Conservation (phyloP, 108 stramenopile species). For the Parietichytrium sp. region DNA sequence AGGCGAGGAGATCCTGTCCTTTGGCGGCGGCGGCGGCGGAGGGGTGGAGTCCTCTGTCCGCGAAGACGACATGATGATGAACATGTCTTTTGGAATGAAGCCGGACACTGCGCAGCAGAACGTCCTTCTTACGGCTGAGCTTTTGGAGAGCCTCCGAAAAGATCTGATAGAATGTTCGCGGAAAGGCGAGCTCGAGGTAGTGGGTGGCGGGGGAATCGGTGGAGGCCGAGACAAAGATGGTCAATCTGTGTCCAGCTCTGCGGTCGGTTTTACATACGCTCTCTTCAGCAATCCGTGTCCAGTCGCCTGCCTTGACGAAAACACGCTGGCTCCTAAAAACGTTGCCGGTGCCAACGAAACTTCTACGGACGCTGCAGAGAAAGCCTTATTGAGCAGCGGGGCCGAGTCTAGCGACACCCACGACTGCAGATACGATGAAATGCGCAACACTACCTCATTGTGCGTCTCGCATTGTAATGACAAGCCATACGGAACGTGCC, state of each 20-base stretch:
- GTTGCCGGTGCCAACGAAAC: neutral
- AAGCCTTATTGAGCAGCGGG: no score
- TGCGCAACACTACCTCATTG: neutral
- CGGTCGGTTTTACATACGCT: neutral
- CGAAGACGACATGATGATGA: neutral
- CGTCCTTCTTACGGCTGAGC: neutral
- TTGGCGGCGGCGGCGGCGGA: constrained; percentile 3
- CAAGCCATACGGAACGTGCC: neutral
- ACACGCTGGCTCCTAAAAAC: neutral
- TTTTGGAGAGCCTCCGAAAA: neutral
- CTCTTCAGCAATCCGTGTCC: neutral
- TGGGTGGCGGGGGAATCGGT: constrained; percentile 17
- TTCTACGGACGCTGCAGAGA: no score
- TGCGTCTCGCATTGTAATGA: neutral
- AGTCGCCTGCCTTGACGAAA: neutral
- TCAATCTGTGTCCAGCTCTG: no score
- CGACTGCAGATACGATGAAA: no score
- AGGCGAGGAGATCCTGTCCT: neutral
- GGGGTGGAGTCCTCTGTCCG: neutral
- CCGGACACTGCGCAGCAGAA: neutral
- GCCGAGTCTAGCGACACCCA: no score
- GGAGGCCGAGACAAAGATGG: no score
- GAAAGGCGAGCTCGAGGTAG: neutral
- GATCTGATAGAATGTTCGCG: neutral
- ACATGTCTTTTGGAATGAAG: neutral